Evolutionary conservation across 2,329 filamentous ascomycete genomes (phyloP).

Genomic region (Davidsoniella eucalypti): DNA sequence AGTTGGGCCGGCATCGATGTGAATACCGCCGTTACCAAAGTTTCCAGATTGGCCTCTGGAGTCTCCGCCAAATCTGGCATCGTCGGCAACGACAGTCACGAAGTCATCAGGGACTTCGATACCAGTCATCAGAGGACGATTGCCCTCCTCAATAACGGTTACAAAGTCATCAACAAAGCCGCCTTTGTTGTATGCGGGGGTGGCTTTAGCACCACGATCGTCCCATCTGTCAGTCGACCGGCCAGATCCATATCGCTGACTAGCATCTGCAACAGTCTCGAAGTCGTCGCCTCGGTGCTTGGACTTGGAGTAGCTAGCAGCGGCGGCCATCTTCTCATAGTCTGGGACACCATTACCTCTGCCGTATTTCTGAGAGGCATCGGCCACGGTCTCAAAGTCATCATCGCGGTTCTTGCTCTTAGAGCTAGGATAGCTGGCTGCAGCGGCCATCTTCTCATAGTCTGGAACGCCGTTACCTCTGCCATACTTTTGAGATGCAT

Average conservation of each 20-base stretch:
- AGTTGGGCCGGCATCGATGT: not conserved
- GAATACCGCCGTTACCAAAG: not conserved
- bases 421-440: not conserved
- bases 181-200: not conserved
- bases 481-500: not conserved
- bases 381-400: constrained; percentile 4
- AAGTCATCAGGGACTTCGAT: constrained; percentile 7
- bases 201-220: too few species aligned
- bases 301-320: not conserved
- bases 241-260: not conserved
- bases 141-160: constrained; percentile 4
- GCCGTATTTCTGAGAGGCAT: constrained; percentile 8
- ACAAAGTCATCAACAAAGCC: constrained; percentile 3
- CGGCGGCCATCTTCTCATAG: too few species aligned
- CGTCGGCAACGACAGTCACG: constrained; percentile 1
- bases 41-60: too few species aligned
- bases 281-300: not conserved
- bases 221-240: too few species aligned
- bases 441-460: too few species aligned
- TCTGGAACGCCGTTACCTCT: too few species aligned
- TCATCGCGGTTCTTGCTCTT: not conserved
- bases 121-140: not conserved
- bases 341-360: too few species aligned
- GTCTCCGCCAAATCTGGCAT: not conserved
- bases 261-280: not conserved